Evolutionary conservation across 257 asterid genomes (phyloP).

Genomic region (Fraxinus pennsylvanica): DNA sequence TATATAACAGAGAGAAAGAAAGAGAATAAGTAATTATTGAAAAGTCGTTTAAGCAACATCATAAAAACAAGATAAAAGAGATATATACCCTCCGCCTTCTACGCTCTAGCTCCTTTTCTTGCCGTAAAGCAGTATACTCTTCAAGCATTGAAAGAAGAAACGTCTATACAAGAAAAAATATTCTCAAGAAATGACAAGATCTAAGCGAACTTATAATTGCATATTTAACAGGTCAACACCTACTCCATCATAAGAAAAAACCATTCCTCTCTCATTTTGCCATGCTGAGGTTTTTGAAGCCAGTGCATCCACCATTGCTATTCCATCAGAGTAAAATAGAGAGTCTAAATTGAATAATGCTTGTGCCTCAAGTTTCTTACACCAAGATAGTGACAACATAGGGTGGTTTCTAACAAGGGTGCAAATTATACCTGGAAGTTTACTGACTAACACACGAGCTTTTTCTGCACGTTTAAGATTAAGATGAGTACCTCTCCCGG

Average conservation of each 20-base stretch:
- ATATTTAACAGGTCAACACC: constrained; percentile 27
- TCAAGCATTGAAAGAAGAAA: constrained; percentile 86
- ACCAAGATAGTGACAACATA: not conserved
- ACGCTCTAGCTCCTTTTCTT: constrained; percentile 84
- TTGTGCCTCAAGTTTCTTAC: not conserved
- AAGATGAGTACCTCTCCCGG: constrained; percentile 97
- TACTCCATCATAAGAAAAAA: constrained; percentile 91
- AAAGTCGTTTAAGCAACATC: not conserved
- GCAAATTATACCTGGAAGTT: constrained; percentile 77
- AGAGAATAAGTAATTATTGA: not conserved
- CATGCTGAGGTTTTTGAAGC: constrained; percentile 72
- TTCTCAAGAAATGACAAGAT: not conserved
- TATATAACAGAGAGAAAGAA: not conserved
- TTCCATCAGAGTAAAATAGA: not conserved
- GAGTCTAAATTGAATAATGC: not conserved
- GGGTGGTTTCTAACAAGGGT: not conserved
- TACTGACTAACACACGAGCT: constrained; percentile 84
- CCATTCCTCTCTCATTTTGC: constrained; percentile 81
- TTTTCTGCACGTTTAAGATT: constrained; percentile 92
- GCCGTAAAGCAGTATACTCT: constrained; percentile 62
- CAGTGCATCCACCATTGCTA: constrained; percentile 91
- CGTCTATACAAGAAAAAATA: constrained; percentile 39
- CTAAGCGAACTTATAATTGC: not conserved
- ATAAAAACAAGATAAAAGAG: constrained; percentile 1
- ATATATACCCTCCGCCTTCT: constrained; percentile 80